Evolutionary conservation across 2,329 filamentous ascomycete genomes (phyloP).

Genomic region (Alternaria sp.): DNA sequence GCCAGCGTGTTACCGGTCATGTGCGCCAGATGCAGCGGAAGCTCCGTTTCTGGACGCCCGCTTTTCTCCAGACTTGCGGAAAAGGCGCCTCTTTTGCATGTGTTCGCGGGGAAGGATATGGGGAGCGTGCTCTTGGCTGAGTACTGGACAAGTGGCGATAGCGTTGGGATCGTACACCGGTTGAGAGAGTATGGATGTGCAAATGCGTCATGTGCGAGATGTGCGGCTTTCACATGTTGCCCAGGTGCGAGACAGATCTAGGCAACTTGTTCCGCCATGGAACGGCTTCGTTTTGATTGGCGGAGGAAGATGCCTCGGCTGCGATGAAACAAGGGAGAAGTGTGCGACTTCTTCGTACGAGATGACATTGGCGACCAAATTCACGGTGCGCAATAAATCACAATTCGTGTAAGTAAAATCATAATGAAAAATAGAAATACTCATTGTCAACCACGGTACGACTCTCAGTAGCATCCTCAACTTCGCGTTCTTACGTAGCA

Average conservation of each 20-base stretch:
- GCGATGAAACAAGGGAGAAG: background rate
- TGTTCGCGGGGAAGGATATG: constrained; percentile 7
- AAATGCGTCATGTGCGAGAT: constrained; percentile 5
- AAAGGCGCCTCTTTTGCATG: background rate
- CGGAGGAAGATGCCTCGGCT: constrained; percentile 14
- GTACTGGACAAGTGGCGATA: background rate
- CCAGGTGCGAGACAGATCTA: background rate
- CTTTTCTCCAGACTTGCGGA: constrained; percentile 6
- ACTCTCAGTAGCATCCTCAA: background rate
- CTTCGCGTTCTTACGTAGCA: constrained; percentile 28
- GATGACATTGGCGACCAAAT: background rate
- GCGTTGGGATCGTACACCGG: background rate
- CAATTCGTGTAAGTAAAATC: background rate
- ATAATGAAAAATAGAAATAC: background rate
- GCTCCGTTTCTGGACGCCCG: constrained; percentile 2
- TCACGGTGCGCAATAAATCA: background rate
- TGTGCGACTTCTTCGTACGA: constrained; percentile 12
- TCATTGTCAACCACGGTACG: background rate
- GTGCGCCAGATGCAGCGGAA: constrained; percentile 4
- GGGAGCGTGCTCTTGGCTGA: background rate
- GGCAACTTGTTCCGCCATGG: constrained; percentile 1
- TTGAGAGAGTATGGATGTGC: background rate
- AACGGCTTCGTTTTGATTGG: constrained; percentile 5
- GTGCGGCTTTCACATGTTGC: constrained; percentile 2
- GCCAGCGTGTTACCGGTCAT: constrained; percentile 1